Evolutionary conservation across 257 asterid species (phyloP).

Genomic region (Cynanchum wilfordii): DNA sequence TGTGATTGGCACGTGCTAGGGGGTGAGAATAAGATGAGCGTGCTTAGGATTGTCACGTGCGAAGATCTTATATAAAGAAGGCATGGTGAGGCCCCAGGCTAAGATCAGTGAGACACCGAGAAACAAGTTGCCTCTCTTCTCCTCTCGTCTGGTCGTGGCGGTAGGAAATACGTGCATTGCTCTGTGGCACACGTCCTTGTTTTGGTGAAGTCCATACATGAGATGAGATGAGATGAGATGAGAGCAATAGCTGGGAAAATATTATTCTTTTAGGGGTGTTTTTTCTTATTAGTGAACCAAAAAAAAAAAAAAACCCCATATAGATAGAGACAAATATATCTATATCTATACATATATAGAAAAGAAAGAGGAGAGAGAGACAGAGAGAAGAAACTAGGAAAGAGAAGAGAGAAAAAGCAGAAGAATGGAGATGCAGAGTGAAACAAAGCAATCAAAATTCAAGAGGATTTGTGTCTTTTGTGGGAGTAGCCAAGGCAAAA

Average conservation of each 20-base stretch:
- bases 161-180: constrained; percentile 12
- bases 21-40: constrained; percentile 1
- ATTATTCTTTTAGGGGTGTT: constrained; percentile 1
- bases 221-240: background rate
- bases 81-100: constrained; percentile 5
- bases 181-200: constrained; percentile 15
- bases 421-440: constrained; percentile 59
- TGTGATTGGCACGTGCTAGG: constrained; percentile 8
- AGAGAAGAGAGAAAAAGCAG: background rate
- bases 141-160: background rate
- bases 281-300: constrained; percentile 5
- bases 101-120: constrained; percentile 1
- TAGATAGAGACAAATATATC: constrained; percentile 11
- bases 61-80: constrained; percentile 16
- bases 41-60: constrained; percentile 18
- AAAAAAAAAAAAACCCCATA: constrained; percentile 7
- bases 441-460: constrained; percentile 55
- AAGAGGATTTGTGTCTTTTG: constrained; percentile 87
- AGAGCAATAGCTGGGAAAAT: background rate
- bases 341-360: background rate
- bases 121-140: background rate
- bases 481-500: constrained; percentile 94
- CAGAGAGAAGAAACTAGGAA: constrained; percentile 4
- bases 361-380: constrained; percentile 5
- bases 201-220: background rate